Conservation (phyloP, 768 basidiomycete species). For the Cystoderma amianthinum region DNA sequence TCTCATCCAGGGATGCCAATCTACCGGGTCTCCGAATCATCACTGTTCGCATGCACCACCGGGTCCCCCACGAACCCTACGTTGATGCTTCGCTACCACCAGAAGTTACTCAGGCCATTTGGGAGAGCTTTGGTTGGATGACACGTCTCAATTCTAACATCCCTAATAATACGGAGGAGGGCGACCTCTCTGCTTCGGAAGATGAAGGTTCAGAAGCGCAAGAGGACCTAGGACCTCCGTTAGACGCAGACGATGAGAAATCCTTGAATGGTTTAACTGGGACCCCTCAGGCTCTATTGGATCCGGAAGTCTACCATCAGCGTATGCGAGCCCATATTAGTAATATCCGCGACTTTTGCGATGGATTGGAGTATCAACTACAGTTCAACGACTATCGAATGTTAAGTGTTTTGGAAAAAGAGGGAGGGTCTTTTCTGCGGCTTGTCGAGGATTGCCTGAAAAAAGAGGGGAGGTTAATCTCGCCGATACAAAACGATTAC, state of each 20-base stretch:
- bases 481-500: too few species aligned
- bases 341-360: constrained; percentile 36
- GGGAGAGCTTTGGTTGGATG: constrained; percentile 23
- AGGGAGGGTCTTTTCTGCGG: constrained; percentile 30
- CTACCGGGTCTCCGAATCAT: constrained; percentile 17
- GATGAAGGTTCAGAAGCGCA: too few species aligned
- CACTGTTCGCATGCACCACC: constrained; percentile 37
- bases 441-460: constrained; percentile 31
- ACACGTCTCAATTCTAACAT: background rate
- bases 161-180: background rate
- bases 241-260: constrained; percentile 3
- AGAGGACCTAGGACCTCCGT: too few species aligned
- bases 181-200: constrained; percentile 5
- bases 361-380: constrained; percentile 38
- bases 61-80: constrained; percentile 35
- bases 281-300: constrained; percentile 5
- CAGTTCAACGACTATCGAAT: constrained; percentile 38
- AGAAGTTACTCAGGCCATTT: constrained; percentile 26
- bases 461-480: constrained; percentile 29
- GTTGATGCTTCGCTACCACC: constrained; percentile 29
- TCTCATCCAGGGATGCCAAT: constrained; percentile 32
- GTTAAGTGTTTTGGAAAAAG: constrained; percentile 32
- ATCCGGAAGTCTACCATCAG: constrained; percentile 19
- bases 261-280: background rate
- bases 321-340: constrained; percentile 34